These are phyloP conservation scores for Tricholoma sp. DNA, from an alignment of 768 basidiomycete genomes.

Conservation along the genomic window DNA sequence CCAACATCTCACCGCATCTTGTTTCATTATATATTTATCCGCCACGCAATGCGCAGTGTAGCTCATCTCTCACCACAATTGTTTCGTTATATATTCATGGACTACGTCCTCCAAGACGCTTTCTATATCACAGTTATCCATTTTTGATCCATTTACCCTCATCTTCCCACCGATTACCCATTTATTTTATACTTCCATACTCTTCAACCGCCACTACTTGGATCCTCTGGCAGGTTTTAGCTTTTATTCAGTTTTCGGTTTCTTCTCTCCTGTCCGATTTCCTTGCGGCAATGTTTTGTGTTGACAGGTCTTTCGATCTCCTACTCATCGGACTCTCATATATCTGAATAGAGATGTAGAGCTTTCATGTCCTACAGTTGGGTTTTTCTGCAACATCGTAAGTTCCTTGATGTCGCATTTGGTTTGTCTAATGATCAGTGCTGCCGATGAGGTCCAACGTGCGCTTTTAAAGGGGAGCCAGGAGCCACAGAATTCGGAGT, in stretches of 20 bases:
- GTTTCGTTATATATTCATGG: constrained; percentile 21
- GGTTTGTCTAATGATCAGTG: too few relatives aligned
- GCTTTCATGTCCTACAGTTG: neutral
- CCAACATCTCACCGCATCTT: constrained; percentile 12
- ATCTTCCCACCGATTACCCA: neutral
- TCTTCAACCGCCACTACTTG: neutral
- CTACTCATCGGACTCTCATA: neutral
- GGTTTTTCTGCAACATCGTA: too few relatives aligned
- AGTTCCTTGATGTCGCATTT: neutral
- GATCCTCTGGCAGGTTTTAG: neutral
- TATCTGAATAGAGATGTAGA: neutral
- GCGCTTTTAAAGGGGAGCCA: too few relatives aligned
- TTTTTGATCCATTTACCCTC: neutral
- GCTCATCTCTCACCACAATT: constrained; percentile 14
- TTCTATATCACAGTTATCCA: constrained; percentile 5
- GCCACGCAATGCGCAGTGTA: constrained; percentile 16
- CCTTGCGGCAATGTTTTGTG: neutral
- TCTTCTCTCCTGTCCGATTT: neutral
- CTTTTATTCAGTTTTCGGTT: neutral
- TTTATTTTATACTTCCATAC: neutral
- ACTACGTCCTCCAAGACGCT: constrained; percentile 11
- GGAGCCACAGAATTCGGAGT: too few relatives aligned
- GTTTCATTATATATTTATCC: constrained; percentile 19
- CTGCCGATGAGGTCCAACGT: too few relatives aligned
- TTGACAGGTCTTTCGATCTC: neutral